A percentile compares a stretch with the other conserved stretches of the same genome.
These are phyloP conservation scores for Vitis vinifera DNA, from an alignment of 164 flowering plant genomes.

Conservation along the genomic window DNA sequence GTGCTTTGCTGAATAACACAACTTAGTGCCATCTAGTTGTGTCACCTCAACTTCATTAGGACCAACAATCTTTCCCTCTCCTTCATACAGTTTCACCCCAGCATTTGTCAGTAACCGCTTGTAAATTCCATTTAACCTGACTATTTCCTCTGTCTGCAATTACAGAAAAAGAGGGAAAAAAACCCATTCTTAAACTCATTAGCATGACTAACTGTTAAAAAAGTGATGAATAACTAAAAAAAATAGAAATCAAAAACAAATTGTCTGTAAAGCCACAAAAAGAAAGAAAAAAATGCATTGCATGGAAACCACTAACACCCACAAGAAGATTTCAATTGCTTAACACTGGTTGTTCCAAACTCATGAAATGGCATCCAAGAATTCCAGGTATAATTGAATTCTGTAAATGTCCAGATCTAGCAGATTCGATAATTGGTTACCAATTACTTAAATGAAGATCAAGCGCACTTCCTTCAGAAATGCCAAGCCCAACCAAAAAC, in stretches of 20 bases:
- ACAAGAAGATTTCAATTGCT: too few relatives aligned
- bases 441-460: too few relatives aligned
- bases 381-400: too few relatives aligned
- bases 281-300: neutral
- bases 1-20: slow-evolving; percentile 75
- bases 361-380: too few relatives aligned
- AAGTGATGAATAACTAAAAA: neutral
- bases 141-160: slow-evolving; percentile 85
- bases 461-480: too few relatives aligned
- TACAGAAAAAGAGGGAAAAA: neutral
- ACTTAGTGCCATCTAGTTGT: slow-evolving; percentile 84
- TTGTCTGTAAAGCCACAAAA: neutral
- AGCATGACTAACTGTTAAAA: neutral
- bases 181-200: neutral
- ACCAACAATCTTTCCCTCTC: slow-evolving; percentile 83
- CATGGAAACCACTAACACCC: neutral
- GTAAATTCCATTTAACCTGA: slow-evolving; percentile 84
- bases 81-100: slow-evolving; percentile 92
- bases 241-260: neutral
- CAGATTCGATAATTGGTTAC: too few relatives aligned
- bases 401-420: too few relatives aligned
- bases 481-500: too few relatives aligned
- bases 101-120: slow-evolving; percentile 80
- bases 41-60: slow-evolving; percentile 92
- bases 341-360: too few relatives aligned